These are phyloP conservation scores for Opeltia flavorubescens DNA, from an alignment of 495 filamentous ascomycete species.

Conservation along the genomic window DNA sequence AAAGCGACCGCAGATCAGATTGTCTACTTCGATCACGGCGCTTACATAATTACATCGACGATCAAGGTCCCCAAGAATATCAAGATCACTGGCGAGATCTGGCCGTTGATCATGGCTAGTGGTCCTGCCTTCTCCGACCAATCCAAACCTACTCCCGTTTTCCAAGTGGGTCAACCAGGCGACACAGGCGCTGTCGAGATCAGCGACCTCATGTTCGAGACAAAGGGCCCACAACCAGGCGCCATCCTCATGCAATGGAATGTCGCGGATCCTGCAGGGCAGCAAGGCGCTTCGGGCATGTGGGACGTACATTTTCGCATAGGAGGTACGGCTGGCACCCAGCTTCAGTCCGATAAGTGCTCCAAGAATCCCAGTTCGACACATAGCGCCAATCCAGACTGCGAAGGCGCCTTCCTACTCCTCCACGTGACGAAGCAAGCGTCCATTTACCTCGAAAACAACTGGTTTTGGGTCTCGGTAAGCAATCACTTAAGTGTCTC, in stretches of 20 bases:
- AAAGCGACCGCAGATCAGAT: slow-evolving; percentile 45
- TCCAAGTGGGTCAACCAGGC: slow-evolving; percentile 66
- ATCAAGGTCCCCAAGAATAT: slow-evolving; percentile 69
- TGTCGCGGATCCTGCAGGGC: slow-evolving; percentile 43
- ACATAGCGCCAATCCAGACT: slow-evolving; percentile 35
- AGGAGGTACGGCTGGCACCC: slow-evolving; percentile 67
- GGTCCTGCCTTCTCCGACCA: slow-evolving; percentile 58
- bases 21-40: slow-evolving; percentile 85
- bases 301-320: slow-evolving; percentile 89
- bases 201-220: slow-evolving; percentile 67
- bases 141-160: slow-evolving; percentile 46
- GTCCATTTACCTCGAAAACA: slow-evolving; percentile 76
- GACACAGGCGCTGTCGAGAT: slow-evolving; percentile 72
- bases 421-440: slow-evolving; percentile 61
- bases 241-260: slow-evolving; percentile 92
- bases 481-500: too few relatives aligned
- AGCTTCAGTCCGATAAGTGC: slow-evolving; percentile 65
- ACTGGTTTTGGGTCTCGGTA: slow-evolving; percentile 90
- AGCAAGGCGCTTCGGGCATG: slow-evolving; percentile 59
- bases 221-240: slow-evolving; percentile 64
- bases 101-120: slow-evolving; percentile 76
- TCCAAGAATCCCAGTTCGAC: slow-evolving; percentile 49
- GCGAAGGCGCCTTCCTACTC: slow-evolving; percentile 67
- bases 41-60: slow-evolving; percentile 73
- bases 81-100: slow-evolving; percentile 78